Percentiles rank a stretch among this genome's conserved stretches.
These are phyloP conservation scores for Penicillium parvum DNA, from an alignment of 495 filamentous ascomycete genomes.

Conservation along the genomic window DNA sequence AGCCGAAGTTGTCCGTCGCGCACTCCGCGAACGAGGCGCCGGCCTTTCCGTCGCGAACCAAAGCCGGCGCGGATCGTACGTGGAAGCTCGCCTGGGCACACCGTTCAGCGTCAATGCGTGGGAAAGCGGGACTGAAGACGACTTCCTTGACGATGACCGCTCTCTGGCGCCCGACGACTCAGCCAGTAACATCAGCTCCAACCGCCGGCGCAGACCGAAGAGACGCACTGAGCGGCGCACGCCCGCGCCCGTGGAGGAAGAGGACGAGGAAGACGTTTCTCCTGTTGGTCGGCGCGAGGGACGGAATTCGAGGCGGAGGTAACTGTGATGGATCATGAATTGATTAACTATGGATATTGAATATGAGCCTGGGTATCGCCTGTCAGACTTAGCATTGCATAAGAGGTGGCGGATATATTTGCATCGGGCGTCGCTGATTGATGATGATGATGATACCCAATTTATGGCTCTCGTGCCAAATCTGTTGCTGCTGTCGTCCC, in stretches of 20 bases:
- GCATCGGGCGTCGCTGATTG: slow-evolving; percentile 15
- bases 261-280: slow-evolving; percentile 55
- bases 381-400: slow-evolving; percentile 13
- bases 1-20: slow-evolving; percentile 74
- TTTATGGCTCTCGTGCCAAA: neutral
- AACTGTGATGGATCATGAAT: neutral
- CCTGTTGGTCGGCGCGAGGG: slow-evolving; percentile 29
- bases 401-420: slow-evolving; percentile 22
- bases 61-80: slow-evolving; percentile 53
- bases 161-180: slow-evolving; percentile 69
- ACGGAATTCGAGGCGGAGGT: slow-evolving; percentile 26
- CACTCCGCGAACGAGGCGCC: slow-evolving; percentile 72
- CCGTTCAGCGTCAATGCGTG: slow-evolving; percentile 42
- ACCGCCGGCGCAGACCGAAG: slow-evolving; percentile 65
- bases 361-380: neutral
- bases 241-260: slow-evolving; percentile 81
- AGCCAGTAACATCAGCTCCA: slow-evolving; percentile 84
- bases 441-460: slow-evolving; percentile 27
- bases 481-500: neutral
- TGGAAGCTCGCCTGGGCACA: slow-evolving; percentile 54
- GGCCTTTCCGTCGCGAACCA: slow-evolving; percentile 76
- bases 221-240: slow-evolving; percentile 68
- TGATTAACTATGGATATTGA: neutral
- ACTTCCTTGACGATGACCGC: slow-evolving; percentile 52
- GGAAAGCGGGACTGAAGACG: slow-evolving; percentile 57